These are phyloP conservation scores for Mucor racemosus DNA, from an alignment of 371 early-diverging fungal species.

Conservation along the genomic window DNA sequence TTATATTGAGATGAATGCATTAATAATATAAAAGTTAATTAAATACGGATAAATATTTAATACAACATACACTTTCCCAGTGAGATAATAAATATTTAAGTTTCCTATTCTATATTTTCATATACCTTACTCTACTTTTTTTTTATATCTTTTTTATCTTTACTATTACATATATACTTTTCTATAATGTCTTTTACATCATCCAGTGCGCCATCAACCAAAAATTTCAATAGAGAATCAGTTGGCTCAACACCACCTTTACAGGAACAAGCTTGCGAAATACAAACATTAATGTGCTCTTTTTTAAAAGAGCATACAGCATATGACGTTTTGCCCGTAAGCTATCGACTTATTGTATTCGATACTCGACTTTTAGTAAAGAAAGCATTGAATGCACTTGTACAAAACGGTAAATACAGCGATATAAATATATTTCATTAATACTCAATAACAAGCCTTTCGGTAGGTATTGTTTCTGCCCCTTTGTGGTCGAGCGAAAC, in stretches of 20 bases:
- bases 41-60: no score
- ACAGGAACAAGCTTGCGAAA: constrained; percentile 32
- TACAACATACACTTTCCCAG: no score
- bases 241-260: constrained; percentile 10
- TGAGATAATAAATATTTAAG: no score
- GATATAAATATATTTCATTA: no score
- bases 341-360: constrained; percentile 88
- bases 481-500: constrained; percentile 87
- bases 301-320: constrained; percentile 82
- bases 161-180: neutral
- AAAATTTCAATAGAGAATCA: constrained; percentile 21
- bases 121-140: neutral
- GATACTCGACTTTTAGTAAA: constrained; percentile 90
- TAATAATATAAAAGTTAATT: no score
- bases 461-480: constrained; percentile 89
- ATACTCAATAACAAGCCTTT: no score
- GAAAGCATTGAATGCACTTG: constrained; percentile 89
- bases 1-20: no score
- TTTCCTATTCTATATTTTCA: no score
- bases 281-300: constrained; percentile 57
- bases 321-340: constrained; percentile 90
- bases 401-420: constrained; percentile 81
- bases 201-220: constrained; percentile 14
- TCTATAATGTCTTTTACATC: constrained; percentile 20
- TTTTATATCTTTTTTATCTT: neutral